These are phyloP conservation scores for Cladosporium sp. DNA, from an alignment of 2,329 filamentous ascomycete species.

Conservation along the genomic window DNA sequence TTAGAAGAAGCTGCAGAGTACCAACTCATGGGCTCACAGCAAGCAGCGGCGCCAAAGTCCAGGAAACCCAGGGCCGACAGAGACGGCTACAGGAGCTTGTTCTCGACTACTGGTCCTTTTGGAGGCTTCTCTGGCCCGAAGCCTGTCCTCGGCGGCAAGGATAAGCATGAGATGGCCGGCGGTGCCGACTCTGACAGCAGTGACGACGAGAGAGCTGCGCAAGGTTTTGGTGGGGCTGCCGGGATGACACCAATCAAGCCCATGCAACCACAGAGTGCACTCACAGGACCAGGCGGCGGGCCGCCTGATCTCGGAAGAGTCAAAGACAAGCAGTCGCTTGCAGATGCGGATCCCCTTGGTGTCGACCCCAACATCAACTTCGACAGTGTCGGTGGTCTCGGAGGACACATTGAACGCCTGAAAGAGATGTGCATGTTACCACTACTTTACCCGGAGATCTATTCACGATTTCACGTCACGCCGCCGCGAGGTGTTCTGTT, in stretches of 20 bases:
- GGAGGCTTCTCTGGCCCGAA: constrained; percentile 76
- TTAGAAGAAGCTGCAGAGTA: constrained; percentile 1
- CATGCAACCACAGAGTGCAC: constrained; percentile 58
- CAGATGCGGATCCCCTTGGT: constrained; percentile 91
- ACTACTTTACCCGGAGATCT: constrained; percentile 91
- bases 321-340: constrained; percentile 87
- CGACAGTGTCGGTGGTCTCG: constrained; percentile 87
- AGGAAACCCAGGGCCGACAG: constrained; percentile 37
- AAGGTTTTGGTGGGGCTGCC: constrained; percentile 64
- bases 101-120: constrained; percentile 90
- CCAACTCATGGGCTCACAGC: constrained; percentile 17
- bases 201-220: constrained; percentile 73
- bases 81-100: constrained; percentile 70
- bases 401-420: constrained; percentile 92
- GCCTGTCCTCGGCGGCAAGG: constrained; percentile 72
- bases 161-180: constrained; percentile 71
- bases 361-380: constrained; percentile 93
- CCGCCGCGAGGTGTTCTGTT: constrained; percentile 94
- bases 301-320: constrained; percentile 84
- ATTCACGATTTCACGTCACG: constrained; percentile 86
- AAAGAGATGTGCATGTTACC: constrained; percentile 99
- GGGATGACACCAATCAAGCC: constrained; percentile 62
- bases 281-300: constrained; percentile 60
- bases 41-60: constrained; percentile 10
- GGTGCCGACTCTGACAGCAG: constrained; percentile 94